Percentiles rank a stretch among this genome's conserved stretches.
These are phyloP conservation scores for Colletotrichum lindemuthianum DNA, from an alignment of 2,329 filamentous ascomycete species.

Conservation along the genomic window DNA sequence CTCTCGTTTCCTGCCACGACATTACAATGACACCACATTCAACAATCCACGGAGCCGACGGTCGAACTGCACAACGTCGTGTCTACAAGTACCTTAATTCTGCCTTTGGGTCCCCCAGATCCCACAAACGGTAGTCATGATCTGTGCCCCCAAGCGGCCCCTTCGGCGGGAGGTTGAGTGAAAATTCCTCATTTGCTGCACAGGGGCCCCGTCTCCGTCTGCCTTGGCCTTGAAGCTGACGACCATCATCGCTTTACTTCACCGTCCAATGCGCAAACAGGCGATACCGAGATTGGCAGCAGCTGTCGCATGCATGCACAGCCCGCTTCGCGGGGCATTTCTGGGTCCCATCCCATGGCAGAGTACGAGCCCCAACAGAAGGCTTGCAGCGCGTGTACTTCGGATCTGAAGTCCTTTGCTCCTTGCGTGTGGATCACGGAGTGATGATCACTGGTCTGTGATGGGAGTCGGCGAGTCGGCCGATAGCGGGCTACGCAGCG, in stretches of 20 bases:
- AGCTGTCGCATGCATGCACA: constrained; percentile 28
- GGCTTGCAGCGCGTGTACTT: background rate
- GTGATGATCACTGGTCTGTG: constrained; percentile 20
- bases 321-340: constrained; percentile 32
- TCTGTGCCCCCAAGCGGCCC: constrained; percentile 12
- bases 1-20: constrained; percentile 16
- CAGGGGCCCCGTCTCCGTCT: constrained; percentile 10
- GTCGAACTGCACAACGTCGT: background rate
- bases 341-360: constrained; percentile 8
- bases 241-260: background rate
- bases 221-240: constrained; percentile 9
- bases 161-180: constrained; percentile 16
- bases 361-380: constrained; percentile 16
- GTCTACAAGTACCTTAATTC: constrained; percentile 6
- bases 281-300: constrained; percentile 24
- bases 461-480: constrained; percentile 3
- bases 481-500: background rate
- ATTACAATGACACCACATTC: background rate
- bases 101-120: constrained; percentile 12
- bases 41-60: constrained; percentile 20
- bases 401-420: background rate
- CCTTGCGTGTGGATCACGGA: constrained; percentile 15
- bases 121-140: background rate
- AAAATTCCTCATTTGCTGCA: constrained; percentile 1
- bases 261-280: constrained; percentile 13